Evolutionary conservation across 2,329 filamentous ascomycete genomes (phyloP).

Genomic region (Capronia coronata): DNA sequence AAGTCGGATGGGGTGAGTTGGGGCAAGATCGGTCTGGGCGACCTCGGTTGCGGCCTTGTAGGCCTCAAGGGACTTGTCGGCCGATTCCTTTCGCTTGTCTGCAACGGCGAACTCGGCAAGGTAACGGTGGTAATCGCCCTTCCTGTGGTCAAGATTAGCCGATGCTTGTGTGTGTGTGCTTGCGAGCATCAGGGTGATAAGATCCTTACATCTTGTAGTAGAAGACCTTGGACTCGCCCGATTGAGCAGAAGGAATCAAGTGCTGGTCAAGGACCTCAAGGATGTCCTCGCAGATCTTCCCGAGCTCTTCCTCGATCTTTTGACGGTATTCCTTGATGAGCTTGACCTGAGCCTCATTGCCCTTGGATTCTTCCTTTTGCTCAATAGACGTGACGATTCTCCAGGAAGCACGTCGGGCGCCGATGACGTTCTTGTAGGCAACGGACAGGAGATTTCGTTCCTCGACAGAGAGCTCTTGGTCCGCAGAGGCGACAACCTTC

Average conservation of each 20-base stretch:
- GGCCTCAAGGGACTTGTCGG: constrained; percentile 89
- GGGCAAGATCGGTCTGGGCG: constrained; percentile 78
- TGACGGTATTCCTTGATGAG: constrained; percentile 97
- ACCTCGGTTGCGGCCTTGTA: constrained; percentile 94
- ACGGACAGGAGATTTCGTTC: constrained; percentile 96
- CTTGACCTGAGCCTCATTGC: constrained; percentile 80
- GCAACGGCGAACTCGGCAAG: constrained; percentile 93
- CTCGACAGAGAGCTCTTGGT: constrained; percentile 77
- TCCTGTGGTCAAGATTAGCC: constrained; percentile 52
- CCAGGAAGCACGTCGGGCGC: constrained; percentile 93
- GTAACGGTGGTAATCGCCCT: constrained; percentile 99
- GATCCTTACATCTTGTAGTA: constrained; percentile 95
- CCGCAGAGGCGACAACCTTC: constrained; percentile 92
- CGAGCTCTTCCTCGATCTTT: constrained; percentile 95
- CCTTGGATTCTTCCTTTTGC: constrained; percentile 99
- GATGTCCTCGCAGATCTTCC: constrained; percentile 96
- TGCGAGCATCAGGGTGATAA: not conserved
- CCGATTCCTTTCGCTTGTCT: constrained; percentile 90
- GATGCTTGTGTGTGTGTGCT: not conserved
- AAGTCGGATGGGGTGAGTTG: constrained; percentile 87
- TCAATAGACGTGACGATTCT: constrained; percentile 97
- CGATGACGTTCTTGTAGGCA: constrained; percentile 99
- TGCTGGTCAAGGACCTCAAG: constrained; percentile 89
- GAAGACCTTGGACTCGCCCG: constrained; percentile 97
- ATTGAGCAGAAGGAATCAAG: constrained; percentile 88